Evolutionary conservation across 805 yeast genomes (phyloP), one percentile per base, ranked within the genome.

Genomic region (Metschnikowia sp.): DNA sequence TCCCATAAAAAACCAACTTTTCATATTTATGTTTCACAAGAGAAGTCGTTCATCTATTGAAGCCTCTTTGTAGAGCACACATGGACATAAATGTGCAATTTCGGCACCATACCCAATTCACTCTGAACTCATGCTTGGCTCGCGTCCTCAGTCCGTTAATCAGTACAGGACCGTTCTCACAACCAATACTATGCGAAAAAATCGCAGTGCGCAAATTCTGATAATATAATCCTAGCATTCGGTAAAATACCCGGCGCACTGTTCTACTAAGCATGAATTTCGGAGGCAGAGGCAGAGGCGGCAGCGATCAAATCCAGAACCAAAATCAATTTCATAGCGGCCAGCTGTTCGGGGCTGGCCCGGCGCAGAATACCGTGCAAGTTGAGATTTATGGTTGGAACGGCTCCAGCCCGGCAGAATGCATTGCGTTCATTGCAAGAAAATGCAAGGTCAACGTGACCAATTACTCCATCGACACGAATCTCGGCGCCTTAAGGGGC

Each of bases 381-480:
- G 50, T 53, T 31, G 54, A 53, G 31, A 52, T 53, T 31, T 13
- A 31, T 34, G 88, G 90, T 39, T 90, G 97, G 97, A 83, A 85
- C 50, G 87, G 88, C 50, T 95, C 90, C 1, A 63, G 85, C 2
- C 74, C 76, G 50, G 82, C 77, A 15, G 96, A 89, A 49, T 72
- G 89, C 49, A 72, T 86, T 9, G 70, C 74, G 34, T 91, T 90
- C 63, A 65, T 90, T 12, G 77, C 82, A 42, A 75, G 96, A 53
- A 88, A 86, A 59, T 69, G 87, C 12, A 72, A 77, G 44, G 72
- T 87, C 15, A 66, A 73, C 0, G 70, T 91, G 10, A 63, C 66
- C 42, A 78, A 84, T 60, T 71, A 82, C 10, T 56, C 63, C 3
- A 78, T 81, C 7, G 82, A 82, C 47, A 79, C 81, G 9, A 40